phyloP scores from a whole-genome alignment of 306 rosid genomes.

The Cicer bijugum region DNA sequence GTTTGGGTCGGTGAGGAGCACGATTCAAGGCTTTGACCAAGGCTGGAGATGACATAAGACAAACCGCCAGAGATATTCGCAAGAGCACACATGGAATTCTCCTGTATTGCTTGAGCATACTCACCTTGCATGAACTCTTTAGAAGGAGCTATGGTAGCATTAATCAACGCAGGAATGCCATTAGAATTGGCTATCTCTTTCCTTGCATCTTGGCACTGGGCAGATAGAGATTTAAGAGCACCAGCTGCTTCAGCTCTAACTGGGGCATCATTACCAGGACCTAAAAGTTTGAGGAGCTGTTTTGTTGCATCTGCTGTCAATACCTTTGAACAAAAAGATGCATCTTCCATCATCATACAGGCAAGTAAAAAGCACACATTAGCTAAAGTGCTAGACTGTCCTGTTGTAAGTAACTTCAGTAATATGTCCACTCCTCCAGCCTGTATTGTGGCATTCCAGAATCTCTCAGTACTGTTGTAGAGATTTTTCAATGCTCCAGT shows the following conservation, averaged over 20 bases:
- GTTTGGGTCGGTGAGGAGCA: slow-evolving; percentile 84
- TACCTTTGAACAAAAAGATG: slow-evolving; percentile 81
- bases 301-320: slow-evolving; percentile 78
- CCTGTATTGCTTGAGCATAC: slow-evolving; percentile 96
- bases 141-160: slow-evolving; percentile 98
- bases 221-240: slow-evolving; percentile 90
- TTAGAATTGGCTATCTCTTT: slow-evolving; percentile 84
- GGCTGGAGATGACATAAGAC: slow-evolving; percentile 94
- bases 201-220: slow-evolving; percentile 91
- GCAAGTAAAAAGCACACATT: slow-evolving; percentile 94
- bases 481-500: slow-evolving; percentile 96
- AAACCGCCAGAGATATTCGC: slow-evolving; percentile 98
- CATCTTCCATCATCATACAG: slow-evolving; percentile 92
- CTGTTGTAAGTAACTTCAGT: slow-evolving; percentile 83
- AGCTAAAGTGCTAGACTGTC: slow-evolving; percentile 81
- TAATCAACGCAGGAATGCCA: slow-evolving; percentile 94
- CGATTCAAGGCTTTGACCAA: slow-evolving; percentile 97
- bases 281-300: slow-evolving; percentile 87
- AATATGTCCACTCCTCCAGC: slow-evolving; percentile 90
- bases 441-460: slow-evolving; percentile 86
- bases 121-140: slow-evolving; percentile 99
- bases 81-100: slow-evolving; percentile 96
- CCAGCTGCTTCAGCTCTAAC: slow-evolving; percentile 99
- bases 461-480: slow-evolving; percentile 87
- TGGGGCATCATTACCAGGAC: slow-evolving; percentile 88